phyloP scores from a whole-genome alignment of 805 yeast species.

The Ogataea angusta region DNA sequence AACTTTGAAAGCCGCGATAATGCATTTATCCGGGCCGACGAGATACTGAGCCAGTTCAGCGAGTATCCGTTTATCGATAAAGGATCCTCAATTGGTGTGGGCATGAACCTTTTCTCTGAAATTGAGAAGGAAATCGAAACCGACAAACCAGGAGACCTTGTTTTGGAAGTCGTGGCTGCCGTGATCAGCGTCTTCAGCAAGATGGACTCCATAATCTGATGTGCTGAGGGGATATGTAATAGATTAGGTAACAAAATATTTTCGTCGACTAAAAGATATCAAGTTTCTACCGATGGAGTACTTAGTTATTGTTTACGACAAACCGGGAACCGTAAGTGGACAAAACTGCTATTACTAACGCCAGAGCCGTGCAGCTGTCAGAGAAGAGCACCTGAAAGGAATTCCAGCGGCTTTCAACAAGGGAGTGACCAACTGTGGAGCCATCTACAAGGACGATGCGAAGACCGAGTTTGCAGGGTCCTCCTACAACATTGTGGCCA shows the following conservation, averaged over 20 bases:
- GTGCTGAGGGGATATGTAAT: conserved; percentile 1
- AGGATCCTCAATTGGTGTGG: conserved; percentile 61
- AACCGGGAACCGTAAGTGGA: conserved; percentile 45
- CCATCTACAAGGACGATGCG: conserved; percentile 47
- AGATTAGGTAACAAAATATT: conserved; percentile 9
- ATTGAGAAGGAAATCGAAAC: conserved; percentile 49
- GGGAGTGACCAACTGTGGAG: conserved; percentile 51
- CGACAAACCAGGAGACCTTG: conserved; percentile 53
- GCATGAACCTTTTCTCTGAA: conserved; percentile 60
- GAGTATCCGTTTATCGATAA: conserved; percentile 73
- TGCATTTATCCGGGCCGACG: conserved; percentile 94
- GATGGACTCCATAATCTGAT: conserved; percentile 80
- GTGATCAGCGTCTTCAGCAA: conserved; percentile 85
- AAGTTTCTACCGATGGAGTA: conserved; percentile 43
- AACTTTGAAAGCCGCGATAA: conserved; percentile 87
- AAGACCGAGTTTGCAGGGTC: conserved; percentile 64
- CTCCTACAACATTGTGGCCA: conserved; percentile 59
- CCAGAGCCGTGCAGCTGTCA: conserved; percentile 48
- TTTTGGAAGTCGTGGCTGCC: conserved; percentile 88
- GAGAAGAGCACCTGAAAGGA: conserved; percentile 51
- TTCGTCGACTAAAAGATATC: conserved; percentile 3
- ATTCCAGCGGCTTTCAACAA: conserved; percentile 39
- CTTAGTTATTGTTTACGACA: conserved; percentile 68
- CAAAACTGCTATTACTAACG: not conserved
- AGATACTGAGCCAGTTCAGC: conserved; percentile 73